A percentile compares a stretch with the other conserved stretches of the same genome.
phyloP scores from a whole-genome alignment of 345 rosid genomes.

The Schrenkiella parvula region DNA sequence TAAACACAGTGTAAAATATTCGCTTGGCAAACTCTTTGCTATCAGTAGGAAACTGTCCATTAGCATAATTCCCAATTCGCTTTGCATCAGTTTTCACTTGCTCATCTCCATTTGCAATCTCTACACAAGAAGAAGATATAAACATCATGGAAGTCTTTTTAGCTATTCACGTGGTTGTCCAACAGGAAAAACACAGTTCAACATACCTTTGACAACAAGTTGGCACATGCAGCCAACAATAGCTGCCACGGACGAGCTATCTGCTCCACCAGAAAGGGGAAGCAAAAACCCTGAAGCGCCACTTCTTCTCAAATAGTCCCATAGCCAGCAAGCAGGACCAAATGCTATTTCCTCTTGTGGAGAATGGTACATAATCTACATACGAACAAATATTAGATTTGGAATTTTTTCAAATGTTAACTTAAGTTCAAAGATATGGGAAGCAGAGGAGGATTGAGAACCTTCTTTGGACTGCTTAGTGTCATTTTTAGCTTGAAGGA shows the following conservation, averaged over 20 bases:
- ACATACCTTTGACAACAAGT: slow-evolving; percentile 82
- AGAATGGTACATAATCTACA: slow-evolving; percentile 71
- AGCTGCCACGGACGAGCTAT: slow-evolving; percentile 96
- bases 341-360: slow-evolving; percentile 96
- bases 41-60: slow-evolving; percentile 76
- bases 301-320: slow-evolving; percentile 98
- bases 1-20: slow-evolving; percentile 84
- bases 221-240: slow-evolving; percentile 99
- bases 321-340: slow-evolving; percentile 97
- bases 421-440: neutral
- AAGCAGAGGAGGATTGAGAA: slow-evolving; percentile 26
- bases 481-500: slow-evolving; percentile 60
- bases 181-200: neutral
- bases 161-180: neutral
- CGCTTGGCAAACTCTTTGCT: slow-evolving; percentile 93
- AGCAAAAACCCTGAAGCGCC: slow-evolving; percentile 97
- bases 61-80: slow-evolving; percentile 61
- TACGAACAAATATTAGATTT: neutral
- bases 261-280: slow-evolving; percentile 97
- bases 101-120: slow-evolving; percentile 82
- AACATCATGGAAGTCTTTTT: neutral
- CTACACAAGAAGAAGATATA: slow-evolving; percentile 36
- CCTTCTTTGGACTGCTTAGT: slow-evolving; percentile 78
- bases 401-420: neutral
- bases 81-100: slow-evolving; percentile 93